Percentiles rank a stretch among this genome's conserved stretches.
Evolutionary conservation across 345 rosid genomes (phyloP).

Genomic region (Syzygium aromaticum): DNA sequence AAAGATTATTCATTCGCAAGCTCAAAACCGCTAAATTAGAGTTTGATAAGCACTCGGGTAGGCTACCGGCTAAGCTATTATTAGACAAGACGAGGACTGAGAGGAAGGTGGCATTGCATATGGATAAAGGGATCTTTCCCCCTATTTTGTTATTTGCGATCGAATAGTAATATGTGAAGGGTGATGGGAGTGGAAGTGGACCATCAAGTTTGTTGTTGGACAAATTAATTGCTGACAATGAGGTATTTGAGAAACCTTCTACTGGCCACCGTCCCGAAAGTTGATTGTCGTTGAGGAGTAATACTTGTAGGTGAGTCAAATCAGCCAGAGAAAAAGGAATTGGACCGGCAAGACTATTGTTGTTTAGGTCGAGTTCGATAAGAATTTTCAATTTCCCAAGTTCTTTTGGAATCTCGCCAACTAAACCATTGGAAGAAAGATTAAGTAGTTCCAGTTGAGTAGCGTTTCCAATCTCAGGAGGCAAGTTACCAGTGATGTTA

Average conservation of each 20-base stretch:
- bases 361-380: background rate
- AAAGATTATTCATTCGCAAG: background rate
- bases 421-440: background rate
- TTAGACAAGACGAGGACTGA: background rate
- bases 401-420: too few relatives aligned
- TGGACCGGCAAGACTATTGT: background rate
- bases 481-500: conserved; percentile 16
- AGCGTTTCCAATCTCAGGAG: conserved; percentile 16
- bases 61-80: background rate
- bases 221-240: background rate
- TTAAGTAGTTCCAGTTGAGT: background rate
- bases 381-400: background rate
- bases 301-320: background rate
- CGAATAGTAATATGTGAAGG: accelerated
- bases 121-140: background rate
- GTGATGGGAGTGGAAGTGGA: background rate
- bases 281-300: conserved; percentile 3
- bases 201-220: background rate
- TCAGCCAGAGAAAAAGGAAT: background rate
- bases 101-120: conserved; percentile 1
- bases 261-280: conserved; percentile 9
- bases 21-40: background rate
- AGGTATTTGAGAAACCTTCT: background rate
- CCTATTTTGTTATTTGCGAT: background rate
- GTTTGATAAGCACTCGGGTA: background rate